These are phyloP conservation scores for Turnera subulata DNA, from an alignment of 345 rosid genomes.

Conservation along the genomic window DNA sequence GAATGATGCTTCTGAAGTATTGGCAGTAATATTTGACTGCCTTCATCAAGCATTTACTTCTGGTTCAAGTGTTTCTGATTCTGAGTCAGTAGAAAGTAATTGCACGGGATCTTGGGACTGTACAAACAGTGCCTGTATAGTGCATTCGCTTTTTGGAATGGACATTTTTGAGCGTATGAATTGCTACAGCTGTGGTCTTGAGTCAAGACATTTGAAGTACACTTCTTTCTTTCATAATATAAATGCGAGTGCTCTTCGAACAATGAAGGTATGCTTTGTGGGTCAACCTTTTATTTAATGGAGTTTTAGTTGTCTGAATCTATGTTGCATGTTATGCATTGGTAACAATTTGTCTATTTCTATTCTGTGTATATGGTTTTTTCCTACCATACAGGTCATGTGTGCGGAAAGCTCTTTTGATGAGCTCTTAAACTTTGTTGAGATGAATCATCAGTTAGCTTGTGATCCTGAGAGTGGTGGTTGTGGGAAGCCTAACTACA, in stretches of 20 bases:
- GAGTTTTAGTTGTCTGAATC: no score
- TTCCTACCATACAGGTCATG: constrained; percentile 47
- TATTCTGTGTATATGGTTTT: constrained; percentile 9
- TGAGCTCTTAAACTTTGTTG: constrained; percentile 68
- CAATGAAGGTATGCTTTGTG: constrained; percentile 60
- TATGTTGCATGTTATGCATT: background rate
- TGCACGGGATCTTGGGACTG: constrained; percentile 78
- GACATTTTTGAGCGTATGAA: constrained; percentile 73
- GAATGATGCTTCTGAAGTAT: constrained; percentile 98
- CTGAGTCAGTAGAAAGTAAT: constrained; percentile 58
- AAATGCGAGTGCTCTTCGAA: constrained; percentile 87
- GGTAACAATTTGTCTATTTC: background rate
- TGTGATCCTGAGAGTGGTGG: constrained; percentile 86
- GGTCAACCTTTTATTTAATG: constrained; percentile 1
- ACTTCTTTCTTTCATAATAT: constrained; percentile 89
- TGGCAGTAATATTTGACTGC: constrained; percentile 80
- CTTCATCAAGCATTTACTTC: constrained; percentile 82
- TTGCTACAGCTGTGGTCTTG: constrained; percentile 74
- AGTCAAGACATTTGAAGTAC: constrained; percentile 85
- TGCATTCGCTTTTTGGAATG: constrained; percentile 92
- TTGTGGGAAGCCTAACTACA: constrained; percentile 80
- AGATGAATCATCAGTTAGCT: constrained; percentile 86
- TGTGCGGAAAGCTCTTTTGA: constrained; percentile 72
- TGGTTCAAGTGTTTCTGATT: constrained; percentile 50
- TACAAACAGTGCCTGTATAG: constrained; percentile 59